Evolutionary conservation across 192 early-diverging fungal genomes (phyloP).

Genomic region (Umbelopsis sp.): DNA sequence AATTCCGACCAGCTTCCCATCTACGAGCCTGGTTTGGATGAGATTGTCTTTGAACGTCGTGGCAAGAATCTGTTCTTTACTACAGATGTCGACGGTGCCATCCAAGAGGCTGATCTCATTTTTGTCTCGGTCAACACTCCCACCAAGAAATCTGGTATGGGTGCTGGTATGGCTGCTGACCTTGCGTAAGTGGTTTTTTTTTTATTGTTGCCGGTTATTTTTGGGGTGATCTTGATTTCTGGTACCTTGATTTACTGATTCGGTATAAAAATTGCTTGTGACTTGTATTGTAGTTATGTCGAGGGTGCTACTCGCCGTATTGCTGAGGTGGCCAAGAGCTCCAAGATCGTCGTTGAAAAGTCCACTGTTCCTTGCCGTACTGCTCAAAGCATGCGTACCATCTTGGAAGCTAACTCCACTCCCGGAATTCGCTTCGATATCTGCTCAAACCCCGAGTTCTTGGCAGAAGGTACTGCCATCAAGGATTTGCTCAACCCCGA

Average conservation of each 20-base stretch:
- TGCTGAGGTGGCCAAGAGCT: conserved; percentile 73
- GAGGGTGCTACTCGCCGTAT: conserved; percentile 83
- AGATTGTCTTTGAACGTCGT: conserved; percentile 74
- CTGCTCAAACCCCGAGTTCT: conserved; percentile 94
- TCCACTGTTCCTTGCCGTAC: conserved; percentile 95
- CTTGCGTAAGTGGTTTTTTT: conserved; percentile 61
- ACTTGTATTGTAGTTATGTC: conserved; percentile 59
- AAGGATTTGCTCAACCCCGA: conserved; percentile 83
- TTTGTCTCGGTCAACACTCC: conserved; percentile 96
- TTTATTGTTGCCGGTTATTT: conserved; percentile 24
- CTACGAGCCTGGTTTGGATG: conserved; percentile 91
- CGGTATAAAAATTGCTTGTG: background rate
- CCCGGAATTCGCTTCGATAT: conserved; percentile 78
- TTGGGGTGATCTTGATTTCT: conserved; percentile 19
- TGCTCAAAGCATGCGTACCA: conserved; percentile 80
- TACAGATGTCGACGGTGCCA: conserved; percentile 78
- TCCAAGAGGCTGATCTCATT: conserved; percentile 82
- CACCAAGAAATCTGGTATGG: conserved; percentile 75
- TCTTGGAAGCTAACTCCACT: conserved; percentile 77
- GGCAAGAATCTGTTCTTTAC: conserved; percentile 88
- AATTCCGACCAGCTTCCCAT: conserved; percentile 88
- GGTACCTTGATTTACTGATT: conserved; percentile 10
- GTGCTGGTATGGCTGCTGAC: conserved; percentile 83
- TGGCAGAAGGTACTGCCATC: conserved; percentile 92
- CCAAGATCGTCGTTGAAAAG: conserved; percentile 94